Base-by-base conservation (phyloP, 495 filamentous ascomycete species). In the Podospora fimiseda region DNA sequence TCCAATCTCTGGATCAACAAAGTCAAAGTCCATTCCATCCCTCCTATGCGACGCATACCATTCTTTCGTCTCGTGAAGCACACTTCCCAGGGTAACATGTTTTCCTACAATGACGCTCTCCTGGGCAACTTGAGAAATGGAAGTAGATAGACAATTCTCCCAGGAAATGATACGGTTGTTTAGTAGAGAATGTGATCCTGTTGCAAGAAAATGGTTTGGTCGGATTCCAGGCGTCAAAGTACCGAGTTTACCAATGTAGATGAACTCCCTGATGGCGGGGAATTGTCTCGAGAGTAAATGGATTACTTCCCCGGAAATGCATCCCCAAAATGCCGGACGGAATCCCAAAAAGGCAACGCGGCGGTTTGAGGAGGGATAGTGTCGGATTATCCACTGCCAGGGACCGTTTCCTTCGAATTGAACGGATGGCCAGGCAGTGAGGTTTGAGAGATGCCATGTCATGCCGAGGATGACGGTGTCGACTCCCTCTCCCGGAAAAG, bases 1-100 rank as follows among this genome's bases (percentile, higher is more conserved):
- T 1, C 51, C 51, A 16, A 53, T 53, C 51, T 47, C 51, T 11
- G 51, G 51, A 19, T 53, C 51, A 15, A 53, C 43, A 47, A 53
- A 53, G 43, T 53, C 51, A 20, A 33, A 6, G 6, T 33, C 27
- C 27, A 33, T 11, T 5, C 27, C 27, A 11, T 11, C 27, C 27
- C 27, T 5, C 11, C 27, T 33, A 11, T 33, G 27, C 27, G 27
- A 13, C 8, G 27, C 30, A 9, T 40, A 33, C 51, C 51, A 53
- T 2, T 45, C n/a, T 43, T 41, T 53, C 8, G 51, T 53, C 43
- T 53, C 51, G 33, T 53, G 51, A 27, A 53, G 43, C 3, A 53
- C 51, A 15, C 23, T 6, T 5, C 27, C 27, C 6, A 33, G 27
- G 6, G 27, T 33, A 11, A 33, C 27, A 11, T 33, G 27, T 11